These are phyloP conservation scores for Spiraea crenata DNA, from an alignment of 331 rosid species.

Conservation along the genomic window DNA sequence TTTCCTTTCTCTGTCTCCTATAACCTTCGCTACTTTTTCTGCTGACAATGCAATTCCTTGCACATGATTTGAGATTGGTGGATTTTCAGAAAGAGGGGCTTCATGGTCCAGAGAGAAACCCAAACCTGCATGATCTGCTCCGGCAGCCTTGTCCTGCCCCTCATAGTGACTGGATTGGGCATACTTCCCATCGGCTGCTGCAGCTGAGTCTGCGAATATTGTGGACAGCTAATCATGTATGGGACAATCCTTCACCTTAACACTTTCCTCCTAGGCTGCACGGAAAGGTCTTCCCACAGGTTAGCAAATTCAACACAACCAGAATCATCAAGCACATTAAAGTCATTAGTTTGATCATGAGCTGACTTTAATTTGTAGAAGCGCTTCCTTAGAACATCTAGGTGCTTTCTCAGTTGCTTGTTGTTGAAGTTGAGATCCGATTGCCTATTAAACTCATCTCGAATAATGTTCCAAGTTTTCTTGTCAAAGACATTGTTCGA, in stretches of 20 bases:
- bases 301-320: conserved; percentile 62
- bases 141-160: conserved; percentile 53
- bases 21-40: conserved; percentile 44
- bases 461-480: conserved; percentile 80
- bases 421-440: conserved; percentile 85
- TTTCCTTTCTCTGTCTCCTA: conserved; percentile 55
- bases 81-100: conserved; percentile 35
- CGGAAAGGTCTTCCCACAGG: conserved; percentile 73
- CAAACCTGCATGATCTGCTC: conserved; percentile 33
- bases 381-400: conserved; percentile 83
- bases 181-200: conserved; percentile 70
- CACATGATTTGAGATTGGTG: conserved; percentile 31
- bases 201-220: conserved; percentile 71
- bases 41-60: conserved; percentile 32
- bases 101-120: conserved; percentile 44
- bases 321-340: conserved; percentile 62
- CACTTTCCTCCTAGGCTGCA: conserved; percentile 55
- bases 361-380: conserved; percentile 63
- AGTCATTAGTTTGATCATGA: conserved; percentile 63
- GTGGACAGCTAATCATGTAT: conserved; percentile 78
- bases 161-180: conserved; percentile 86
- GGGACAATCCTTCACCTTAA: conserved; percentile 69
- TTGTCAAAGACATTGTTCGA: conserved; percentile 81
- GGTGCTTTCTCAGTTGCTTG: conserved; percentile 86
- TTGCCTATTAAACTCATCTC: conserved; percentile 71